These are phyloP conservation scores for Pterocarpus santalinus DNA, from an alignment of 306 rosid species.

Conservation along the genomic window DNA sequence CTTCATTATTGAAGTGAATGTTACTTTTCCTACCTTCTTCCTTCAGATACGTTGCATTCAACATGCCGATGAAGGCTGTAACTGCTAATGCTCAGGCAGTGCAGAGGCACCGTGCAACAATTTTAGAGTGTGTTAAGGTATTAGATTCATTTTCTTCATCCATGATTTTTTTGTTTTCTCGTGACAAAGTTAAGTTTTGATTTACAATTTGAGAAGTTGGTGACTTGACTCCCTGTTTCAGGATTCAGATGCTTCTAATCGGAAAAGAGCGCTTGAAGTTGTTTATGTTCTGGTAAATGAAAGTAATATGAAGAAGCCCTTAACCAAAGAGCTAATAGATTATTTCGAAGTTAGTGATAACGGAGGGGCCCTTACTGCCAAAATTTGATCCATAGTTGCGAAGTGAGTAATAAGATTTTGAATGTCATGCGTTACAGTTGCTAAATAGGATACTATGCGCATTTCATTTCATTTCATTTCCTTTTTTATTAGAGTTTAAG, in stretches of 20 bases:
- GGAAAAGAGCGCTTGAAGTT: slow-evolving; percentile 98
- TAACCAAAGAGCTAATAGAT: slow-evolving; percentile 89
- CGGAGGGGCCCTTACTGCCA: slow-evolving; percentile 91
- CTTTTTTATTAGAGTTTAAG: no score
- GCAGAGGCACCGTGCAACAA: slow-evolving; percentile 98
- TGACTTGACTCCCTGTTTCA: slow-evolving; percentile 56
- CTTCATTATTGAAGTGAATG: slow-evolving; percentile 37
- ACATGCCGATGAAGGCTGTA: slow-evolving; percentile 96
- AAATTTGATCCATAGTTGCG: slow-evolving; percentile 90
- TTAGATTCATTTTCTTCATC: slow-evolving; percentile 38
- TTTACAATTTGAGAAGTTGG: slow-evolving; percentile 43
- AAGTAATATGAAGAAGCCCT: slow-evolving; percentile 86
- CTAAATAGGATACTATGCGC: no score
- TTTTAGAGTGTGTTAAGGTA: slow-evolving; percentile 98
- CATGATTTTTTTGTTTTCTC: slow-evolving; percentile 19
- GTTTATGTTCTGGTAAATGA: slow-evolving; percentile 88
- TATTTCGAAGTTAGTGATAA: slow-evolving; percentile 87
- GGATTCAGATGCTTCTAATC: slow-evolving; percentile 96
- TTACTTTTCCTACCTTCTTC: slow-evolving; percentile 35
- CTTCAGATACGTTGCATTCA: slow-evolving; percentile 89
- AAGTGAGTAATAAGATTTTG: slow-evolving; percentile 70
- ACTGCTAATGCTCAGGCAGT: slow-evolving; percentile 96
- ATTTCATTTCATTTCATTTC: no score
- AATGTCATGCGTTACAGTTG: background rate
- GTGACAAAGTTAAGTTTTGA: slow-evolving; percentile 28